A percentile compares a stretch with the other conserved stretches of the same genome.
Evolutionary conservation across 192 early-diverging fungal species (phyloP).

Genomic region (Backusella circina): DNA sequence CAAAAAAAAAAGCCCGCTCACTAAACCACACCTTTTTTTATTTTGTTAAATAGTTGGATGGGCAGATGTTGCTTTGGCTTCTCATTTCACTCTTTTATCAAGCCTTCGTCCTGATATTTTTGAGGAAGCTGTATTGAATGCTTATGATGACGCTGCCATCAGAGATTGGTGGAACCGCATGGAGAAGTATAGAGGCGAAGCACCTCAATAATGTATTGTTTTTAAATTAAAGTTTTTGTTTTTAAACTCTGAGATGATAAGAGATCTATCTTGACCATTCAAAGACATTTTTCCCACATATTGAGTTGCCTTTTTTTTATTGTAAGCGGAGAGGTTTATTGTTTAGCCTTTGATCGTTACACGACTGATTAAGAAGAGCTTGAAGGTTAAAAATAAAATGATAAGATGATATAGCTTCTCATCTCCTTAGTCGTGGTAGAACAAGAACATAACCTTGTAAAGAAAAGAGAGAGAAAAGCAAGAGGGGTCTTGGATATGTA

Average conservation of each 20-base stretch:
- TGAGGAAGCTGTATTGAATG: conserved; percentile 20
- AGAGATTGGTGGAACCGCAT: conserved; percentile 36
- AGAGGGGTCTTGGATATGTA: not conserved
- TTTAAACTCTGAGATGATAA: not conserved
- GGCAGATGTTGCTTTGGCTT: conserved; percentile 35
- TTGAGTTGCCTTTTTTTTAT: not conserved
- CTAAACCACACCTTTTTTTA: not conserved
- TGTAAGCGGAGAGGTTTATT: not conserved
- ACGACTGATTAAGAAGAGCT: not conserved
- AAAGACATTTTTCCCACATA: not conserved
- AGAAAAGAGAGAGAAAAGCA: not conserved
- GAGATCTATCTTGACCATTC: not conserved
- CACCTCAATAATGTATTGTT: not conserved
- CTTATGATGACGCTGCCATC: conserved; percentile 27
- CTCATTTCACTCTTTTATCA: conserved; percentile 29
- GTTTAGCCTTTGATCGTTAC: not conserved
- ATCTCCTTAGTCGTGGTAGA: not conserved
- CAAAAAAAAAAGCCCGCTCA: not conserved
- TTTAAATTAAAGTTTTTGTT: not conserved
- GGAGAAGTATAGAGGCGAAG: conserved; percentile 17
- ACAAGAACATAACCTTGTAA: not conserved
- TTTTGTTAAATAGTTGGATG: conserved; percentile 30
- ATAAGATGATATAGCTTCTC: not conserved
- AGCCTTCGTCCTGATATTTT: conserved; percentile 31
- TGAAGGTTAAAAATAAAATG: not conserved